Base-by-base conservation (phyloP, 2,329 filamentous ascomycete species). In the Sclerotinia sclerotiorum region DNA sequence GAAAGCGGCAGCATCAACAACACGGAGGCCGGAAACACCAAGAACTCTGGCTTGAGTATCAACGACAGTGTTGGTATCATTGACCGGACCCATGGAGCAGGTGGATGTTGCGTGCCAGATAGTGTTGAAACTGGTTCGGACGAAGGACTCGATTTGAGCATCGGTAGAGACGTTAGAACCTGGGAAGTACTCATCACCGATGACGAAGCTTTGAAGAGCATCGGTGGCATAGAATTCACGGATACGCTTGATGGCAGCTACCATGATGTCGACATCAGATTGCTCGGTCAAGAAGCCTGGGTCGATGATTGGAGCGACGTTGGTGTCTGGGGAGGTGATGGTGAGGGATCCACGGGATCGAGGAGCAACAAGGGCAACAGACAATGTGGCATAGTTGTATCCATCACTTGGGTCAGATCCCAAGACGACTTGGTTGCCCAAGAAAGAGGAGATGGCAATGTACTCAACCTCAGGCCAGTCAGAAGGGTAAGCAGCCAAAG, bases 21-120 rank as follows among this genome's bases (percentile, higher is more conserved):
- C 73, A 52, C 72, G 70, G 35, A 76, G 17, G 0, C 67, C 61
- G 27, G 68, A 56, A 21, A 73, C 72, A 42, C 74, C 74, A 65
- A 68, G 70, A 4, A 76, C 74, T 42, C 65, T 73, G n/a, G 71
- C 68, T 13, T 71, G 57, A 1, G 60, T 42, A 61, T 76, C 74
- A 29, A 76, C 67, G 3, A 75, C 74, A 32, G 72, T 70, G 19
- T 81, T 79, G 3, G 65, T 32, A n/a, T 83, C 81, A 2, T 74
- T 79, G 0, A 68, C 8, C 67, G 76, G 80, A 0, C 86, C 86
- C 86, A 89, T 89, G 74, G 82, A 83, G 10, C 80, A 80, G 0
- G 86, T 89, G 0, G 85, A 84, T 0, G 79, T 84, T 80, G 82
- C 86, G 74, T 84, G 85, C 82, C 81, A 87, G 44, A 73, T 67